Base-by-base conservation (phyloP, 345 rosid species). In the Odontarrhena argentea region DNA sequence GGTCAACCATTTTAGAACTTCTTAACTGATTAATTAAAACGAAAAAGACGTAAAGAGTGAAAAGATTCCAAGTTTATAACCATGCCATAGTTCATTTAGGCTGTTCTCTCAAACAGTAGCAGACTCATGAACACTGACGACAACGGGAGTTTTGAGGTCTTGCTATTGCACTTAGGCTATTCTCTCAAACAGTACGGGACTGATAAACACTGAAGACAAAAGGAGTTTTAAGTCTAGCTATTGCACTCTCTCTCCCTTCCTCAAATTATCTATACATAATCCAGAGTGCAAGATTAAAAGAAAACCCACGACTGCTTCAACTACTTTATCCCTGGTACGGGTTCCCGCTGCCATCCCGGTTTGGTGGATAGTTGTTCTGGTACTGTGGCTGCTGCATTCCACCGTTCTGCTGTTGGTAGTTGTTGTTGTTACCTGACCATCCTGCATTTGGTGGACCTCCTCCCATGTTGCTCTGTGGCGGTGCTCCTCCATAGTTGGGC, bases 351-450 rank as follows among this genome's bases (percentile, higher is more conserved):
- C 76, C 76, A 57, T 57, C 76, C 18, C 70, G 44, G 60, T 41
- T 71, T 37, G 70, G 76, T 57, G 76, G 76, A 57, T 71, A 71
- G 70, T 63, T 71, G 76, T 48, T 71, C 65, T 55, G 76, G 76
- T 71, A 71, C 60, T 71, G 76, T 41, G 76, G 76, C 76, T 71
- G 75, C 63, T 71, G 74, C 74, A 70, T 53, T 45, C 74, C 74
- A 36, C 74, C 68, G 12, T 55, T 46, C 35, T 54, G 69, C 75
- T 71, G 69, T 60, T 71, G 70, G 76, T 71, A 55, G 53, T 64
- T 63, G 67, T 42, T 67, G 74, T 60, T 63, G 49, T 51, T 64
- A 40, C 69, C 69, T 51, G 69, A 64, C 69, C 69, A 64, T 64
- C 69, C 59, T 40, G 69, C 69, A 64, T 64, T 64, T 14, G 69